These are phyloP conservation scores for Castanospermum australe DNA, from an alignment of 306 rosid genomes.

Conservation along the genomic window DNA sequence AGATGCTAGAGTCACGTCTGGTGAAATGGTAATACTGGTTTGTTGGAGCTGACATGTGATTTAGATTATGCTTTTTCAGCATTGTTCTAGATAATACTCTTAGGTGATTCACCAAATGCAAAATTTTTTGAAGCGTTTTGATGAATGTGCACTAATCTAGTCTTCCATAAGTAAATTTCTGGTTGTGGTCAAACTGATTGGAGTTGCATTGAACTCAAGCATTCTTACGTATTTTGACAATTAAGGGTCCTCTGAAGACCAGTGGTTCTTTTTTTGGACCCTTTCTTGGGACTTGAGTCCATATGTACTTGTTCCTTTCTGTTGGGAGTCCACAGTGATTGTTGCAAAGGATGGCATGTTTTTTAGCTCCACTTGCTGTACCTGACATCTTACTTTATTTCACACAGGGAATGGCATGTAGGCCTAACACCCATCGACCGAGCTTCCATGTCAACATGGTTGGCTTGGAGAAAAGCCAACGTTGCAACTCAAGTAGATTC, in stretches of 20 bases:
- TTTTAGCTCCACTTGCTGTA: neutral
- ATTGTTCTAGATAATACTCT: neutral
- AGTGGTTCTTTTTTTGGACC: neutral
- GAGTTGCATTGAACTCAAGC: neutral
- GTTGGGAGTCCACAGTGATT: neutral
- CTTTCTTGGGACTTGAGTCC: conserved; percentile 10
- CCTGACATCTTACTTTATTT: conserved; percentile 18
- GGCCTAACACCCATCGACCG: conserved; percentile 95
- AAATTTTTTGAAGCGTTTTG: neutral
- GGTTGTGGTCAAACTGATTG: neutral
- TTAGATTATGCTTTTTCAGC: neutral
- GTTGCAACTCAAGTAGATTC: conserved; percentile 76
- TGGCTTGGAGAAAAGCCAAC: conserved; percentile 86
- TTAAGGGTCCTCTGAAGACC: neutral
- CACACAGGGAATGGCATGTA: conserved; percentile 95
- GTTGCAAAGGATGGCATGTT: neutral
- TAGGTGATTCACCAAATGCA: neutral
- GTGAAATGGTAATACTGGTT: neutral
- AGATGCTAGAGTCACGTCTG: neutral
- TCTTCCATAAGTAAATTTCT: neutral
- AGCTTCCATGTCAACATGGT: conserved; percentile 99
- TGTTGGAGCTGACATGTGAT: neutral
- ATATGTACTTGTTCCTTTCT: neutral
- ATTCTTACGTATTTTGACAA: neutral
- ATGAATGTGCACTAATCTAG: neutral